Base-by-base conservation (phyloP, 768 basidiomycete species). In the Rhizopogon rudus region DNA sequence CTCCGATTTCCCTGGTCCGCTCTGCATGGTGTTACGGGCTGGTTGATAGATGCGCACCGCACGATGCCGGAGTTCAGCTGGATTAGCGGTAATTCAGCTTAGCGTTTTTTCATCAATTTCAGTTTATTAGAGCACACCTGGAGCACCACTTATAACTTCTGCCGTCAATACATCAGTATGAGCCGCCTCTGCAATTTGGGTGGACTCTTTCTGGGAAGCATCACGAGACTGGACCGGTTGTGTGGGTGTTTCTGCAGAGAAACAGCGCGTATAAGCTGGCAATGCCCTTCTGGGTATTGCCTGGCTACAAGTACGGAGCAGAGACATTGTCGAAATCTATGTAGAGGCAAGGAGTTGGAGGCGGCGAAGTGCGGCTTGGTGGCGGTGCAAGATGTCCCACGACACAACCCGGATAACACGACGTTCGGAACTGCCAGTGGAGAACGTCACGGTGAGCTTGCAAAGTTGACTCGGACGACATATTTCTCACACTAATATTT, bases 1-100 rank as follows among this genome's bases (percentile, higher is more conserved):
- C 61, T 88, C 81, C 10, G 83, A 82, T 72, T 94, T 94, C 51
- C 83, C 86, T 41, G 85, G 80, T 48, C 92, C 96, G 52, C 92
- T 94, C 72, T 98, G 94, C 84, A 96, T 98, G 3, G 95, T 95
- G 62, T 92, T 93, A 55, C 90, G 86, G 5, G 94, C 86, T 2
- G 95, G 92, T 68, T 93, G 88, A 74, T 85, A 99, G 66, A 99
- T 92, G 48, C 95, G 85, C 42, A 97, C 94, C 17, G 82, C 75
- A 49, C 96, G 91, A 65, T 93, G 86, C 56, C 83, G 87, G 57
- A 98, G 82, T 70, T 97, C 87, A 58, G 72, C 94, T 96, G 40
- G 3, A 51, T 16, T 31, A 7, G 5, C 22, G 44, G 9, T 66
- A 33, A n/a, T 37, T 28, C 28, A 41, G 12, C 40, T 12, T 28